Percentiles rank a stretch among this genome's conserved stretches.
These are phyloP conservation scores for Aspergillus quadrilineatus DNA, from an alignment of 2,329 filamentous ascomycete species.

Conservation along the genomic window DNA sequence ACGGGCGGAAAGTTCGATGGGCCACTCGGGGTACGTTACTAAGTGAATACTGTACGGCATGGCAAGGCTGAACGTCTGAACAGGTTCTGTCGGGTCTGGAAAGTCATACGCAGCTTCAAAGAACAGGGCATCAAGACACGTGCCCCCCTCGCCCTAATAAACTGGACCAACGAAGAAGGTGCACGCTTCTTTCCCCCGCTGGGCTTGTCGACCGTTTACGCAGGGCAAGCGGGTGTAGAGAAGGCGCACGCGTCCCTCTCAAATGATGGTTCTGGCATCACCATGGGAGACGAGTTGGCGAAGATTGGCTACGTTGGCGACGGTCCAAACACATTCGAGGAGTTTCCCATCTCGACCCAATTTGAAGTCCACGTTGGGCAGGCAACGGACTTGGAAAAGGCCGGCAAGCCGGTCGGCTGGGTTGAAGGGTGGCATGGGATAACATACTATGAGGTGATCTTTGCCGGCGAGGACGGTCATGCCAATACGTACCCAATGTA, in stretches of 20 bases:
- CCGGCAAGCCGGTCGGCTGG: neutral
- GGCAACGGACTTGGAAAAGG: neutral
- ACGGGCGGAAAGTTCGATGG: neutral
- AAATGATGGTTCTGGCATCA: neutral
- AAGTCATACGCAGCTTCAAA: neutral
- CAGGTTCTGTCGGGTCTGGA: neutral
- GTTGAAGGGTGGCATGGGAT: constrained; percentile 1
- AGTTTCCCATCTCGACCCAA: neutral
- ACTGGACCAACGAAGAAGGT: constrained; percentile 3
- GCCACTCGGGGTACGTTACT: neutral
- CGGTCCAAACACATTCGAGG: neutral
- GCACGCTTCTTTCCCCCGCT: neutral
- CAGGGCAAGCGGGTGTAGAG: neutral
- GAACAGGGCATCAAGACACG: neutral
- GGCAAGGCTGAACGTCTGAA: neutral
- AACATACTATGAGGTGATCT: neutral
- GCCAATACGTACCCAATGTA: neutral
- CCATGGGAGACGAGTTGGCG: neutral
- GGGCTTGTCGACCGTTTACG: neutral
- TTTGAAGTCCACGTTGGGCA: neutral
- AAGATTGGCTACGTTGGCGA: neutral
- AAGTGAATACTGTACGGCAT: neutral
- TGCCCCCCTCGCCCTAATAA: neutral
- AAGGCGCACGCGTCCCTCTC: neutral
- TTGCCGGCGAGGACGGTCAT: neutral